Conservation (phyloP, 257 asterid genomes). For the Salvia hispanica region DNA sequence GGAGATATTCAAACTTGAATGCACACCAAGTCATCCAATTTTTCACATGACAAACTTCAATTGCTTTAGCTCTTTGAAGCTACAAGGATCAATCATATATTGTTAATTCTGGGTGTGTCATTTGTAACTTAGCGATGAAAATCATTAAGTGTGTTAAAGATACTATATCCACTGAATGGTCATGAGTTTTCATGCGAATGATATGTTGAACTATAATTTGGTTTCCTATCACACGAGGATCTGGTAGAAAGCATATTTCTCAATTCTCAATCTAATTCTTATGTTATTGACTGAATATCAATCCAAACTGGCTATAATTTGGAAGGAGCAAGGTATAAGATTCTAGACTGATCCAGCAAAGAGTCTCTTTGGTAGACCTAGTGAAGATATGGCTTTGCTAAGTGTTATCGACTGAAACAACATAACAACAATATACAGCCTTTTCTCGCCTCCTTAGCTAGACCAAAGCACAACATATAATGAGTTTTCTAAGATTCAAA, state of each 20-base stretch:
- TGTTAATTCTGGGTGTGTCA: slow-evolving; percentile 2
- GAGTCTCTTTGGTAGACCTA: background rate
- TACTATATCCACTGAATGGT: slow-evolving; percentile 19
- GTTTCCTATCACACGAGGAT: background rate
- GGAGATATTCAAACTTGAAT: background rate
- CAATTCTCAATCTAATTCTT: background rate
- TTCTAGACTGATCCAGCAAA: slow-evolving; percentile 16
- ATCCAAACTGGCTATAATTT: background rate
- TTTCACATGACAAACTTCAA: background rate
- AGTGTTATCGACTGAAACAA: too few species aligned
- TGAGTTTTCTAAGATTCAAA: too few species aligned
- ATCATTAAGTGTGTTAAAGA: slow-evolving; percentile 10
- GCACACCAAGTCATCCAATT: slow-evolving; percentile 1
- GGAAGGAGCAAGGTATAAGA: slow-evolving; percentile 2
- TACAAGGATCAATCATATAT: background rate
- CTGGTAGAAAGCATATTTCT: background rate
- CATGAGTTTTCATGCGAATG: slow-evolving; percentile 23
- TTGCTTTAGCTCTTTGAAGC: background rate
- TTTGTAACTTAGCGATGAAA: slow-evolving; percentile 3
- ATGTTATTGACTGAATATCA: background rate
- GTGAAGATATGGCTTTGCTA: too few species aligned
- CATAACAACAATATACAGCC: too few species aligned
- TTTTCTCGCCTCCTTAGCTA: too few species aligned
- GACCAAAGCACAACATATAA: too few species aligned
- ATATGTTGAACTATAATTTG: background rate